Conservation (phyloP, 2,329 filamentous ascomycete genomes). For the Colletotrichum somersetense region DNA sequence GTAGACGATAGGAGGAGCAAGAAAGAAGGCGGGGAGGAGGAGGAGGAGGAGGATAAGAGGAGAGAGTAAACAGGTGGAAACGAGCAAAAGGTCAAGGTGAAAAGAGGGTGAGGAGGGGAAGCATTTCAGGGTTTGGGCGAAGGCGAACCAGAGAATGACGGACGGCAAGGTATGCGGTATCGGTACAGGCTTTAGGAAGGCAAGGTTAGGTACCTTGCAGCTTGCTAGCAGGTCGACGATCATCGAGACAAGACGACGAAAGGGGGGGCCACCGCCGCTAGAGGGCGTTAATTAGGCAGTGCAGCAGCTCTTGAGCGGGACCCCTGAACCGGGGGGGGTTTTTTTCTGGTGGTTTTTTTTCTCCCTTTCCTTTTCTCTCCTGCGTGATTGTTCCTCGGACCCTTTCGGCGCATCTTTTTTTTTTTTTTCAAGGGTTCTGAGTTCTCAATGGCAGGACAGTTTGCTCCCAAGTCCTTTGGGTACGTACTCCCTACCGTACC, state of each 20-base stretch:
- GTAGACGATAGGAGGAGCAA: constrained; percentile 23
- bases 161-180: constrained; percentile 27
- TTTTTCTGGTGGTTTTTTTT: constrained; percentile 3
- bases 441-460: not conserved
- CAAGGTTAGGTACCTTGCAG: constrained; percentile 7
- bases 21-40: not conserved
- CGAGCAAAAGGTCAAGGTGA: constrained; percentile 37
- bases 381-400: not conserved
- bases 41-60: constrained; percentile 11
- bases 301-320: constrained; percentile 20
- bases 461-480: not conserved
- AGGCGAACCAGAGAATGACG: constrained; percentile 32
- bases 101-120: constrained; percentile 40
- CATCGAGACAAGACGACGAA: constrained; percentile 36
- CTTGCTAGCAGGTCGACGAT: constrained; percentile 25
- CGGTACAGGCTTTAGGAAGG: constrained; percentile 1
- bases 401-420: constrained; percentile 6
- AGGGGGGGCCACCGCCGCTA: constrained; percentile 34
- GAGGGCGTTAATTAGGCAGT: constrained; percentile 30
- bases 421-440: not conserved
- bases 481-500: not conserved
- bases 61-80: constrained; percentile 30
- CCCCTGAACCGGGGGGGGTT: constrained; percentile 32
- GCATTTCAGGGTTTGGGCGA: constrained; percentile 40
- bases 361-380: not conserved